These are phyloP conservation scores for Pseudogymnoascus verrucosus DNA, from an alignment of 2,329 filamentous ascomycete species.

Conservation along the genomic window DNA sequence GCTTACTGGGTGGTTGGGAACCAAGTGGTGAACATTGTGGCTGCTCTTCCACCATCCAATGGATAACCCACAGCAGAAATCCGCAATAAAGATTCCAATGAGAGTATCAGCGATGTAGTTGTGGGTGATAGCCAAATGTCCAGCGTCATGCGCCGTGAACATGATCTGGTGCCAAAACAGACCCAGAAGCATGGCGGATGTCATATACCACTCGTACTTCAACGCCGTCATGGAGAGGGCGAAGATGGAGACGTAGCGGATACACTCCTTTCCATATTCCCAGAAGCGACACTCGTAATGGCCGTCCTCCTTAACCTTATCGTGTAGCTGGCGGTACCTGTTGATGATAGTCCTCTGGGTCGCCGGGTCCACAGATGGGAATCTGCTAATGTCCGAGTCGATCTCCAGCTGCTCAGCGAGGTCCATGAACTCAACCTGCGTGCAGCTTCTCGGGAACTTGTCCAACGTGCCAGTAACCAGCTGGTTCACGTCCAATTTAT, in stretches of 20 bases:
- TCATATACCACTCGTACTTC: slow-evolving; percentile 45
- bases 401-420: slow-evolving; percentile 35
- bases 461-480: slow-evolving; percentile 1
- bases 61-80: slow-evolving; percentile 57
- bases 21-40: slow-evolving; percentile 60
- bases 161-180: slow-evolving; percentile 63
- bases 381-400: slow-evolving; percentile 30
- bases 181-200: slow-evolving; percentile 51
- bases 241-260: slow-evolving; percentile 48
- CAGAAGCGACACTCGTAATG: slow-evolving; percentile 51
- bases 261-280: slow-evolving; percentile 50
- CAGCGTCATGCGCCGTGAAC: slow-evolving; percentile 60
- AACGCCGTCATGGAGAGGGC: slow-evolving; percentile 38
- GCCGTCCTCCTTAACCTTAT: slow-evolving; percentile 45
- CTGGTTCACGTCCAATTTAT: not conserved
- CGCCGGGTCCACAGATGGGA: slow-evolving; percentile 45
- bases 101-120: slow-evolving; percentile 50
- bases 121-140: slow-evolving; percentile 54
- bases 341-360: slow-evolving; percentile 47
- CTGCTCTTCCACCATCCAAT: slow-evolving; percentile 65
- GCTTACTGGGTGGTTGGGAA: slow-evolving; percentile 54
- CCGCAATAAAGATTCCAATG: slow-evolving; percentile 54
- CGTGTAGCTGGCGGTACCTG: slow-evolving; percentile 50
- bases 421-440: not conserved
- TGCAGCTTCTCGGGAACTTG: not conserved